Evolutionary conservation across 805 yeast genomes (phyloP), one percentile per base, ranked within the genome.

Genomic region (Starmera quercuum): DNA sequence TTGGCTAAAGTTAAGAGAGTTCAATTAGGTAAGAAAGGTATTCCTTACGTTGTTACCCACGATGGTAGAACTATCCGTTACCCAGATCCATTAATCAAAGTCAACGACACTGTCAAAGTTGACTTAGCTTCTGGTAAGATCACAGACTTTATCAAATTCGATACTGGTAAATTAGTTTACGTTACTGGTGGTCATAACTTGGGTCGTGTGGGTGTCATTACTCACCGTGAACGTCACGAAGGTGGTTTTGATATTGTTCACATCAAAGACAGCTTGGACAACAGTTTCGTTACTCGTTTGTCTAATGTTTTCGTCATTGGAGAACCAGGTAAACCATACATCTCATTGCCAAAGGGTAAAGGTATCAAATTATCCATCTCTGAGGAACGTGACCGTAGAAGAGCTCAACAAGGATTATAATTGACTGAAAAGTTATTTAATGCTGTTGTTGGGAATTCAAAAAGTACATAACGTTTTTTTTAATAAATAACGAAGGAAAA

Each of bases 51-150:
- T 63, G 97, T 90, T 55, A 90, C 98, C 64, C 98, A 90, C 81
- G 98, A 90, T 65, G 97, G 98, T 72, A 88, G 98, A 81, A 90
- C 98, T 64, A 73, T 90, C 76, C 88, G 97, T 73, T 90, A 88
- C 85, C 97, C 97, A 69, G 97, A 90, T 66, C 98, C 98, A 71
- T 68, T 71, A 56, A 79, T 90, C 81, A 90, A 76, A 74, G 87
- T 86, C 62, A 88, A 92, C 79, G 98, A 90, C 75, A 84, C 97
- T 56, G 95, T 90, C 64, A 88, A 88, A 81, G 73, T 90, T 63
- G 95, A 90, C 73, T 75, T 90, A 61, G 95, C 90, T 56, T 69
- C 96, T 52, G 97, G 97, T 68, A 90, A 90, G 78, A 80, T 87
- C 65, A 68, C 82, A 40, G 88, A 84, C 52, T 84, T 69, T 73